Percentiles rank a stretch among this genome's conserved stretches.
These are phyloP conservation scores for Vanrija sp. DNA, from an alignment of 1,284 basidiomycete genomes.

Conservation along the genomic window DNA sequence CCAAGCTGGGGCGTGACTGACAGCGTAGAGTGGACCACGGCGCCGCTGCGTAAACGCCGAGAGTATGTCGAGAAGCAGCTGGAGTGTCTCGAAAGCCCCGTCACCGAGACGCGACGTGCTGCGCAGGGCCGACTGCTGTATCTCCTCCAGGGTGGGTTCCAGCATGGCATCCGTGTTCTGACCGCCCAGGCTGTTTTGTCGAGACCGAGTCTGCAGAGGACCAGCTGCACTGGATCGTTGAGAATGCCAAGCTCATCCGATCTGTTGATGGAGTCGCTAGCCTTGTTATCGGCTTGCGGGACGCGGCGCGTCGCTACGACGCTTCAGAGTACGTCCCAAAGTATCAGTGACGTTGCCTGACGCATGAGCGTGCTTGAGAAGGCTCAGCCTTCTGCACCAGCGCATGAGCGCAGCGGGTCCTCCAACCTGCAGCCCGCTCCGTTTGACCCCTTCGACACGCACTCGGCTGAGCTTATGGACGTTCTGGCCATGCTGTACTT, in stretches of 20 bases:
- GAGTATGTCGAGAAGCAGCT: conserved; percentile 73
- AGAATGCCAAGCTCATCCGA: conserved; percentile 85
- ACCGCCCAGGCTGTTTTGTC: conserved; percentile 71
- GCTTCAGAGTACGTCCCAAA: conserved; percentile 29
- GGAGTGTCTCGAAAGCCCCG: conserved; percentile 77
- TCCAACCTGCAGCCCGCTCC: conserved; percentile 9
- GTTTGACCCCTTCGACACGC: conserved; percentile 37
- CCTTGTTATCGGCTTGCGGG: conserved; percentile 83
- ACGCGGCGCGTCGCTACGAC: conserved; percentile 76
- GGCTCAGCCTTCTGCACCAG: neutral
- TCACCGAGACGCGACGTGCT: conserved; percentile 75
- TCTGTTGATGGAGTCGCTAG: conserved; percentile 76
- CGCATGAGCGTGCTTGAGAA: conserved; percentile 6
- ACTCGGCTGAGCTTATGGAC: conserved; percentile 80
- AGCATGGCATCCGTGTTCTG: neutral
- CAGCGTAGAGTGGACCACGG: conserved; percentile 70
- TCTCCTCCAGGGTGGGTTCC: conserved; percentile 72
- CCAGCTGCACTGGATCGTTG: conserved; percentile 92
- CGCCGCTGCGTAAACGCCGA: conserved; percentile 56
- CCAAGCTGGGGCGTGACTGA: neutral
- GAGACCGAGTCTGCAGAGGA: conserved; percentile 88
- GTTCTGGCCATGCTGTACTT: conserved; percentile 91
- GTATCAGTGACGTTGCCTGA: neutral
- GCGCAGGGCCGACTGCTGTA: conserved; percentile 85
- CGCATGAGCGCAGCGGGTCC: conserved; percentile 14